Percentiles rank a stretch among this genome's conserved stretches.
These are phyloP conservation scores for Sporothrix variecibatus DNA, from an alignment of 2,329 filamentous ascomycete genomes.

Conservation along the genomic window DNA sequence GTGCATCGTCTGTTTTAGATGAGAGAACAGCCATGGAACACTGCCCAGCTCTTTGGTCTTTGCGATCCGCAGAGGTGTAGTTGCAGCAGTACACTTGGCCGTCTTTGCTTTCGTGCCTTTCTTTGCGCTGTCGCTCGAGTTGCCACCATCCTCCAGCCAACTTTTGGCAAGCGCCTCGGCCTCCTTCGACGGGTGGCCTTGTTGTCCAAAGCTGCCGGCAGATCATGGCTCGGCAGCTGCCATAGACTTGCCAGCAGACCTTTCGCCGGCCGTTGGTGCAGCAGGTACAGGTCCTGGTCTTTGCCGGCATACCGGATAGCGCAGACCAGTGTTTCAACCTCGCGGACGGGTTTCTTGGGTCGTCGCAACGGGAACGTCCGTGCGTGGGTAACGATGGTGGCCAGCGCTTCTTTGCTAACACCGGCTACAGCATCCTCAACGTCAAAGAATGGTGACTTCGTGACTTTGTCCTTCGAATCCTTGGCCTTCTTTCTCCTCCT, in stretches of 20 bases:
- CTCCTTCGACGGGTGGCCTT: constrained; percentile 11
- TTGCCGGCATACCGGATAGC: constrained; percentile 44
- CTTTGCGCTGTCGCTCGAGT: neutral
- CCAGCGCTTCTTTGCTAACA: constrained; percentile 23
- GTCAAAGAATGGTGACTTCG: constrained; percentile 39
- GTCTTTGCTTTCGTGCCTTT: neutral
- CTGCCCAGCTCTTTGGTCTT: constrained; percentile 49
- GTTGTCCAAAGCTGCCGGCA: neutral
- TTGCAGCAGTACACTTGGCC: neutral
- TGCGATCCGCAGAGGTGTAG: constrained; percentile 31
- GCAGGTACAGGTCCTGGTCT: constrained; percentile 42
- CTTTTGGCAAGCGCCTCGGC: constrained; percentile 23
- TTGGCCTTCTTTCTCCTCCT: neutral
- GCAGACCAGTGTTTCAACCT: constrained; percentile 57
- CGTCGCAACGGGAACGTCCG: constrained; percentile 54
- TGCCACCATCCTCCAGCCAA: constrained; percentile 19
- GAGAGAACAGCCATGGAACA: constrained; percentile 60
- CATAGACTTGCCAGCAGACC: constrained; percentile 58
- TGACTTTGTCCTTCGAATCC: neutral
- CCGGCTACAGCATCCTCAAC: constrained; percentile 23
- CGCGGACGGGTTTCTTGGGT: constrained; percentile 54
- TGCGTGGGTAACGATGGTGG: constrained; percentile 48
- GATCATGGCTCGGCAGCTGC: constrained; percentile 54
- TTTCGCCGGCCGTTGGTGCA: constrained; percentile 54
- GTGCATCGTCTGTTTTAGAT: constrained; percentile 59